Evolutionary conservation across 2,329 filamentous ascomycete species (phyloP).

Genomic region (Colletotrichum sp.): DNA sequence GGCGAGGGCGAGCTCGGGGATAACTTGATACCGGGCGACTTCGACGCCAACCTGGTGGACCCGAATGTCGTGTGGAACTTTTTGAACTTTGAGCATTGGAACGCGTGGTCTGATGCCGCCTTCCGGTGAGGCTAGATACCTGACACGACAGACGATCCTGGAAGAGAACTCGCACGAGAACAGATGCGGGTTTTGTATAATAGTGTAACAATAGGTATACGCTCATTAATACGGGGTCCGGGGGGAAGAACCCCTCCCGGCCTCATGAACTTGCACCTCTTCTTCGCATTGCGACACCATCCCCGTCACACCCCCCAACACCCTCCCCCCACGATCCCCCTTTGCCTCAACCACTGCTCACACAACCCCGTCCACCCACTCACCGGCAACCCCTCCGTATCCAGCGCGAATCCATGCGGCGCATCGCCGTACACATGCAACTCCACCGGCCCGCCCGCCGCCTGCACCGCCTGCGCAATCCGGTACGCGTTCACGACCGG

Average conservation of each 20-base stretch:
- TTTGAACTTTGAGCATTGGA: conserved; percentile 20
- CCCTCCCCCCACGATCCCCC: neutral
- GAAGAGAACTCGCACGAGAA: neutral
- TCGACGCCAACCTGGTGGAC: conserved; percentile 14
- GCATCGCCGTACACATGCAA: conserved; percentile 24
- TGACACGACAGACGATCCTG: neutral
- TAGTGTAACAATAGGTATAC: neutral
- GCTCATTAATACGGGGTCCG: neutral
- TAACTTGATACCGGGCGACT: conserved; percentile 6
- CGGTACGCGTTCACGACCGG: conserved; percentile 25
- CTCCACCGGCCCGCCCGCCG: conserved; percentile 19
- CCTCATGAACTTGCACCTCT: neutral
- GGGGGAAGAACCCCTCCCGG: neutral
- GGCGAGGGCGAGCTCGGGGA: neutral
- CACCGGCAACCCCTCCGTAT: conserved; percentile 21
- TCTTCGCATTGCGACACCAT: neutral
- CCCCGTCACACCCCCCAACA: neutral
- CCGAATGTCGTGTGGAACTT: conserved; percentile 20
- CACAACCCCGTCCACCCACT: conserved; percentile 21
- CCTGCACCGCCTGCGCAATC: conserved; percentile 18
- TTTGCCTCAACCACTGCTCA: conserved; percentile 22
- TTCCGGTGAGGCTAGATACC: neutral
- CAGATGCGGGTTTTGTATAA: neutral
- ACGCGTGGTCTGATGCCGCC: conserved; percentile 15
- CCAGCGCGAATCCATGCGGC: conserved; percentile 24